These are phyloP conservation scores for Diaporthe sp. DNA, from an alignment of 2,329 filamentous ascomycete genomes.

Conservation along the genomic window DNA sequence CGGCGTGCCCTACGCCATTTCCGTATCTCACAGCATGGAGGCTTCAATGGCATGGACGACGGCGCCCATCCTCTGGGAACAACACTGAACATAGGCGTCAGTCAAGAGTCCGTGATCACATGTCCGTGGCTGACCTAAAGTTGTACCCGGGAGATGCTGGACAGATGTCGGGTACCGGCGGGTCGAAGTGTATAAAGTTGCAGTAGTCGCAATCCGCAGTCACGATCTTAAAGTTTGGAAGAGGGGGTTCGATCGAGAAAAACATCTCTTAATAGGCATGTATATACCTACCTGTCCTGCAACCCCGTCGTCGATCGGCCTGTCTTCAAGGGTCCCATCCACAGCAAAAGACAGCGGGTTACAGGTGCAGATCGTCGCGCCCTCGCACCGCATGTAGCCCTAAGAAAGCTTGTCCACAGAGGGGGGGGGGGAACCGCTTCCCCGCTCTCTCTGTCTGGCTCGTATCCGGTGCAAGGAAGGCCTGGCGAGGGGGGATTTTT, in stretches of 20 bases:
- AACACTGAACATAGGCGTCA: neutral
- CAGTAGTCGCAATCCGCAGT: neutral
- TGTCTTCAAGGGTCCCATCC: neutral
- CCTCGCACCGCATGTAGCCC: conserved; percentile 33
- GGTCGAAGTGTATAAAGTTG: neutral
- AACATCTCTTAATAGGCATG: neutral
- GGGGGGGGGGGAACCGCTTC: neutral
- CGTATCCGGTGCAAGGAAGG: conserved; percentile 14
- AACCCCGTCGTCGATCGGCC: neutral
- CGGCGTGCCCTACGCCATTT: neutral
- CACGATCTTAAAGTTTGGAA: neutral
- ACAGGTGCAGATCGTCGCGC: conserved; percentile 4
- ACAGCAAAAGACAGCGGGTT: neutral
- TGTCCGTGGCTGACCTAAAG: neutral
- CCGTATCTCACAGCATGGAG: neutral
- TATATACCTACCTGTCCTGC: neutral
- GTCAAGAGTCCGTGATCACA: neutral
- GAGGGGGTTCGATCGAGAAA: neutral
- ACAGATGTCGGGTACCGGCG: conserved; percentile 7
- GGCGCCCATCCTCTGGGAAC: neutral
- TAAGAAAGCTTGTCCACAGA: conserved; percentile 27
- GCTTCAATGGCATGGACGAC: no score
- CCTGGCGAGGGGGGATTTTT: conserved; percentile 6
- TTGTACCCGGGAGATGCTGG: neutral
- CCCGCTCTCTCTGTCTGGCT: conserved; percentile 12